Base-by-base conservation (phyloP, 2,329 filamentous ascomycete species). In the Trichoderma semiorbis region DNA sequence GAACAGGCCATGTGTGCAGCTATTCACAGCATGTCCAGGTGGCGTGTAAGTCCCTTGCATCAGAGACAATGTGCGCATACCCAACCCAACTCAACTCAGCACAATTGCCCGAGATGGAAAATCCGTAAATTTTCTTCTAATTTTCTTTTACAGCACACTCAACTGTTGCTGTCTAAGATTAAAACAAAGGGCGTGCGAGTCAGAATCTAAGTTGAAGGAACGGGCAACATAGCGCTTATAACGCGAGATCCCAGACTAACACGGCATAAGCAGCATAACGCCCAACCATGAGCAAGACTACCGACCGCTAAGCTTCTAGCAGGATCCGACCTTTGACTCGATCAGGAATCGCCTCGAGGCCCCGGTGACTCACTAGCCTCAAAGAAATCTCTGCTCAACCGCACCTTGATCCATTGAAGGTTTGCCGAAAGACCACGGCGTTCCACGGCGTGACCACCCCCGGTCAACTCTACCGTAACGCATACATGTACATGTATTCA, bases 341-440 rank as follows among this genome's bases (percentile, higher is more conserved):
- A 62, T 53, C n/a, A 5, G 57, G 67, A 30, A 69, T 69, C 67
- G 57, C 34, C 43, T 16, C 11, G 6, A 14, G 21, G 16, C 55
- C 11, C 67, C 43, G 24, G 30, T 69, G 67, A 69, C 28, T 69
- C 67, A 69, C 57, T 69, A 69, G 67, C 36, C 66, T 28, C 16
- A 57, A 67, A 28, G 32, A 66, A 67, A 67, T 28, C 24, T 57
- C 50, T 61, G 28, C 34, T 50, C 21, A 32, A 34, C 47, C n/a
- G 24, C 21, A 32, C 53, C 34, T 39, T 11, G 26, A 58, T 58
- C 55, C 55, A 58, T 8, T 11, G 16, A n/a, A 32, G 55, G 55
- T 32, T 30, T 34, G 28, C 18, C 57, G 30, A 60, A 60, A 7
- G 10, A 34, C 57, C 57, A 60, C 57, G 43, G 43, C 43, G 43